phyloP scores from a whole-genome alignment of 306 rosid species.

The Erythrophleum fordii region DNA sequence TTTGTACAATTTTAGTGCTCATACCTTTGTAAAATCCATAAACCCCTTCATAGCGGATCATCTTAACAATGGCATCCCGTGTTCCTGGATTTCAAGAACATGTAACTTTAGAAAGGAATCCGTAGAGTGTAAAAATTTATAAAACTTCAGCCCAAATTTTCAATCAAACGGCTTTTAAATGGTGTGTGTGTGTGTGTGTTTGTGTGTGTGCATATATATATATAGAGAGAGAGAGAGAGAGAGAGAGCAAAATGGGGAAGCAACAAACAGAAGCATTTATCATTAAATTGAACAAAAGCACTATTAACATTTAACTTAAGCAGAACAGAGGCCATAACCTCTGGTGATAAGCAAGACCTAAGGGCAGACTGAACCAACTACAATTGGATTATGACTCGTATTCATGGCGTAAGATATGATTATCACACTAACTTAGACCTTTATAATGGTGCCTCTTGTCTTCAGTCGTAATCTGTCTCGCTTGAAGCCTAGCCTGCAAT shows the following conservation, averaged over 20 bases:
- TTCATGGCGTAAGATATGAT: conserved; percentile 33
- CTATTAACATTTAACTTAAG: not conserved
- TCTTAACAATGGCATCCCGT: conserved; percentile 79
- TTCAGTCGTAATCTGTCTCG: conserved; percentile 66
- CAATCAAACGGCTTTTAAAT: not conserved
- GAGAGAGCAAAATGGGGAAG: not conserved
- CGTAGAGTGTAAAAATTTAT: not conserved
- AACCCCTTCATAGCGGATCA: conserved; percentile 84
- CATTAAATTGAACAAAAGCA: conserved; percentile 18
- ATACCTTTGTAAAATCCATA: conserved; percentile 92
- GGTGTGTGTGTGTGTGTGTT: not conserved
- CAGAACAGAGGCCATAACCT: not conserved
- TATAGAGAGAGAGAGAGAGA: not conserved
- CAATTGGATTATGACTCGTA: not conserved
- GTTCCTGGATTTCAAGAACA: conserved; percentile 69
- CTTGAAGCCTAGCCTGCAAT: conserved; percentile 90
- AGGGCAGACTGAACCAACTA: not conserved
- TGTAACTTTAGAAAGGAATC: conserved; percentile 19
- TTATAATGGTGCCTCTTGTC: conserved; percentile 81
- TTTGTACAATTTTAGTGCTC: conserved; percentile 87
- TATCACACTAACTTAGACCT: conserved; percentile 54
- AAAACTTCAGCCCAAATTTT: not conserved
- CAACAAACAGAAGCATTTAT: not conserved
- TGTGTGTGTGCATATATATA: no score
- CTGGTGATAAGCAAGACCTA: not conserved